These are phyloP conservation scores for Smallanthus sonchifolius DNA, from an alignment of 129 eudicot species.

Conservation along the genomic window DNA sequence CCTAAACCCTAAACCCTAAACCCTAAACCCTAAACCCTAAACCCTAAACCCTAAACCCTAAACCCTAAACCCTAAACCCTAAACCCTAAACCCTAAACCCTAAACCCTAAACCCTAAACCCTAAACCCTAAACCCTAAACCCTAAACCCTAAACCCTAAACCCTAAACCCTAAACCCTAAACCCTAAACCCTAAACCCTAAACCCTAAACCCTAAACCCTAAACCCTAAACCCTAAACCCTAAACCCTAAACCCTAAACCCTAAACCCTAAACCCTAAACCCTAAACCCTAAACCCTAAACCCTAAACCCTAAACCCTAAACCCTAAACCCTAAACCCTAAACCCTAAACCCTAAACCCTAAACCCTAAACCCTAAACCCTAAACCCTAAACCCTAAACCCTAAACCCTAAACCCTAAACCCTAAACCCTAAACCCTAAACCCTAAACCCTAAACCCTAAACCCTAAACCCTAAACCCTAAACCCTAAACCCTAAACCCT, in stretches of 20 bases:
- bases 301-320: background rate
- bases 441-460: conserved; percentile 2
- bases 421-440: conserved; percentile 7
- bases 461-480: conserved; percentile 6
- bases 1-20: conserved; percentile 8
- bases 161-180: conserved; percentile 1
- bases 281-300: background rate
- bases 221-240: too few species aligned
- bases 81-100: background rate
- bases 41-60: too few species aligned
- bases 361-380: too few species aligned
- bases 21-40: too few species aligned
- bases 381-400: background rate
- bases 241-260: conserved; percentile 4
- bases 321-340: background rate
- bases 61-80: too few species aligned
- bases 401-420: background rate
- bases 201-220: background rate
- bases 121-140: background rate
- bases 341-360: background rate
- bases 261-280: background rate
- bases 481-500: background rate
- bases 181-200: background rate
- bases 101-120: background rate
- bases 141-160: background rate